Evolutionary conservation across 1,284 basidiomycete species (phyloP).

Genomic region (Trichosporon ovoides): DNA sequence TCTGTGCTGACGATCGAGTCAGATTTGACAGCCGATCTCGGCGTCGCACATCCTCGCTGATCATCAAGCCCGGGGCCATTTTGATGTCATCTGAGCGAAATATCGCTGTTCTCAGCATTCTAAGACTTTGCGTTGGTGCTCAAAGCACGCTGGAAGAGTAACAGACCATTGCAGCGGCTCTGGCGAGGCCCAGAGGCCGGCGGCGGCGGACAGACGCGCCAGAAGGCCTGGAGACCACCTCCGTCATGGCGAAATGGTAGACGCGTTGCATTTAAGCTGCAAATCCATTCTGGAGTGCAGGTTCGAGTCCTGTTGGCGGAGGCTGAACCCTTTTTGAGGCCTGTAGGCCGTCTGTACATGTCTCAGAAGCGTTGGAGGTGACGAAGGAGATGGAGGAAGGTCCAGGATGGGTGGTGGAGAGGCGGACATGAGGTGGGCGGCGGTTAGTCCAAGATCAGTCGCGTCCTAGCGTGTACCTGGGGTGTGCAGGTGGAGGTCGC

Average conservation of each 20-base stretch:
- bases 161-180: neutral
- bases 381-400: neutral
- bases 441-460: neutral
- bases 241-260: conserved; percentile 11
- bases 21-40: no score
- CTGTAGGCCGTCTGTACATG: neutral
- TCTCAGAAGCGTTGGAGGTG: neutral
- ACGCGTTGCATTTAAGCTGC: conserved; percentile 8
- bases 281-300: conserved; percentile 9
- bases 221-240: neutral
- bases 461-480: neutral
- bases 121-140: no score
- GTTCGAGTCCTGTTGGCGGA: conserved; percentile 16
- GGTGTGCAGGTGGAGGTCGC: neutral
- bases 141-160: no score
- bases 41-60: no score
- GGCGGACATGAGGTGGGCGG: neutral
- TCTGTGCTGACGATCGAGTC: no score
- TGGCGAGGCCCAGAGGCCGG: neutral
- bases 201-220: neutral
- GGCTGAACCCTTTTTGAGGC: conserved; percentile 7
- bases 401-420: neutral
- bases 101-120: no score
- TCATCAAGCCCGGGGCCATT: no score
- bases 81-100: no score